Evolutionary conservation across 768 basidiomycete genomes (phyloP).

Genomic region (Hericium rajendrae): DNA sequence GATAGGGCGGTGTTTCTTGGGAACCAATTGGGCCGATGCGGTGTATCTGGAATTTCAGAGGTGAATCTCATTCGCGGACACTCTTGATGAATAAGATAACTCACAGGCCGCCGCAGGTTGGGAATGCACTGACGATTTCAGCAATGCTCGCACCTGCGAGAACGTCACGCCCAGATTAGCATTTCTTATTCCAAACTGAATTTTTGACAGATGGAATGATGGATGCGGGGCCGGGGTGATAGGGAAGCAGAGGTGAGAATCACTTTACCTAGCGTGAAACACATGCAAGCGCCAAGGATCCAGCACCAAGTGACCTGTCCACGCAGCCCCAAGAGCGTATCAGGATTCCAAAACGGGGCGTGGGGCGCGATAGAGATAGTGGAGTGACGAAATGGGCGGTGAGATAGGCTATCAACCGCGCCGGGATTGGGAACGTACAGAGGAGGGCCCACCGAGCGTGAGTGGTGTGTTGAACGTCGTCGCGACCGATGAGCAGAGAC

Average conservation of each 20-base stretch:
- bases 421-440: conserved; percentile 30
- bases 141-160: conserved; percentile 51
- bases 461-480: conserved; percentile 75
- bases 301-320: conserved; percentile 58
- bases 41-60: conserved; percentile 43
- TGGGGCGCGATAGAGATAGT: too few species aligned
- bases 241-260: conserved; percentile 57
- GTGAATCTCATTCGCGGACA: too few species aligned
- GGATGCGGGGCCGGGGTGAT: conserved; percentile 28
- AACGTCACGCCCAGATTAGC: not conserved
- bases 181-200: not conserved
- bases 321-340: not conserved
- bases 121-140: conserved; percentile 69
- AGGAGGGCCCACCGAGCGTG: conserved; percentile 57
- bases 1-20: conserved; percentile 51
- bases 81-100: conserved; percentile 15
- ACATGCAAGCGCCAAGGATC: conserved; percentile 64
- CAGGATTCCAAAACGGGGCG: too few species aligned
- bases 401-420: not conserved
- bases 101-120: conserved; percentile 64
- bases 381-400: too few species aligned
- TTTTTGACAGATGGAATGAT: not conserved
- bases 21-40: conserved; percentile 70
- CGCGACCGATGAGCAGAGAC: conserved; percentile 66
- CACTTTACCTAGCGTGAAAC: conserved; percentile 49